These are phyloP conservation scores for Orbilia brochopaga DNA, from an alignment of 2,329 filamentous ascomycete species.

Conservation along the genomic window DNA sequence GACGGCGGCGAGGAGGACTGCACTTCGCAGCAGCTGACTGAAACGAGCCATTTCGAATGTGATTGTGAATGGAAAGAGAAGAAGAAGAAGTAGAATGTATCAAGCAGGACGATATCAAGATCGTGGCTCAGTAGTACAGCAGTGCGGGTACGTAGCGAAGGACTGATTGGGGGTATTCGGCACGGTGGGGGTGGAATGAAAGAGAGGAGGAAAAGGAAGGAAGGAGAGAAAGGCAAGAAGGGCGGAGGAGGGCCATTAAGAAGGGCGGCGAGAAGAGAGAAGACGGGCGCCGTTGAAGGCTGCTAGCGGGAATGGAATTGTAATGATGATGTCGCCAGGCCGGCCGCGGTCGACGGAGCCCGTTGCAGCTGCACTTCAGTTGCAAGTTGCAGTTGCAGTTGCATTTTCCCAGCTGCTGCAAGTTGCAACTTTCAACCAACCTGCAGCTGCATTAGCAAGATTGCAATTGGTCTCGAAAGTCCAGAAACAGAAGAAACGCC, in stretches of 20 bases:
- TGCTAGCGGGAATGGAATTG: not conserved
- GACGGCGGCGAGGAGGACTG: constrained; percentile 15
- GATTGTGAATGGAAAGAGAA: not conserved
- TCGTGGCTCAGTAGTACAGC: not conserved
- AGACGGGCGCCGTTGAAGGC: not conserved
- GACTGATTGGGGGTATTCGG: not conserved
- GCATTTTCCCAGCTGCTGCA: not conserved
- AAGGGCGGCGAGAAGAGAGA: not conserved
- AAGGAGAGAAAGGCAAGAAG: not conserved
- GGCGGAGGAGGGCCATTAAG: not conserved
- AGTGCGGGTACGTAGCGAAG: too few species aligned
- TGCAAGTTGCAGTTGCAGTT: not conserved
- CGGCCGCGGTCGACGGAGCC: not conserved
- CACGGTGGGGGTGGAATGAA: not conserved
- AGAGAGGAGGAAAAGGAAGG: not conserved
- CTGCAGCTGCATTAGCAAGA: too few species aligned
- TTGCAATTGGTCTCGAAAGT: too few species aligned
- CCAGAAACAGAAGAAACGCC: too few species aligned
- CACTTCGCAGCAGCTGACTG: constrained; percentile 29
- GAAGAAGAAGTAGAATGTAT: not conserved
- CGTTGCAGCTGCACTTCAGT: not conserved
- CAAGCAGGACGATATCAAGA: too few species aligned
- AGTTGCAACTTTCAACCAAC: too few species aligned
- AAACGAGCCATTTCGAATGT: constrained; percentile 23
- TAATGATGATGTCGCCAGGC: not conserved